These are phyloP conservation scores for Blastomyces parvus DNA, from an alignment of 2,329 filamentous ascomycete species.

Conservation along the genomic window DNA sequence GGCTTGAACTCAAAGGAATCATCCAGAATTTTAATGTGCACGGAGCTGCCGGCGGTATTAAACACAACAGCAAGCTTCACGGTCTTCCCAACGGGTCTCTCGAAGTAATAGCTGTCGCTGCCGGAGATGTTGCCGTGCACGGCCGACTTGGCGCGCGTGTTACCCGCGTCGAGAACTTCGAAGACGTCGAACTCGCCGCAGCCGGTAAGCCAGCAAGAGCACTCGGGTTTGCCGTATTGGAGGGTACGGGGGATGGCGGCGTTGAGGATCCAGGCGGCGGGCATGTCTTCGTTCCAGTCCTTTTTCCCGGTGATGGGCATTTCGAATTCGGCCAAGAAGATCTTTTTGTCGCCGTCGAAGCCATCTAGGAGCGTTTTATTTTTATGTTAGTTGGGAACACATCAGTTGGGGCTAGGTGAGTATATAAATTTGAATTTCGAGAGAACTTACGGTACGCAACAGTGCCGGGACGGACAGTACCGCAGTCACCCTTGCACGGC, in stretches of 20 bases:
- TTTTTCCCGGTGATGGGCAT: constrained; percentile 55
- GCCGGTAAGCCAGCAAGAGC: constrained; percentile 61
- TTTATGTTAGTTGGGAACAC: neutral
- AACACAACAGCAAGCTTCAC: constrained; percentile 60
- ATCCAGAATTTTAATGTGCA: constrained; percentile 49
- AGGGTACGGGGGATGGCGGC: constrained; percentile 59
- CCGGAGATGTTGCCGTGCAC: constrained; percentile 51
- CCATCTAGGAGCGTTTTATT: constrained; percentile 39
- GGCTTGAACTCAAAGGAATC: constrained; percentile 21
- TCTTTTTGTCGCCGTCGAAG: constrained; percentile 59
- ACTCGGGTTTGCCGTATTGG: constrained; percentile 55
- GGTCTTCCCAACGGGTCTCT: constrained; percentile 49
- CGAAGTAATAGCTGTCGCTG: constrained; percentile 63
- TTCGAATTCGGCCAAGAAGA: constrained; percentile 63
- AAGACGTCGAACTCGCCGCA: constrained; percentile 71
- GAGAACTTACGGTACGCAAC: constrained; percentile 42
- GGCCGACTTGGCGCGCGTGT: constrained; percentile 59
- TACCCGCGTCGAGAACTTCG: constrained; percentile 58
- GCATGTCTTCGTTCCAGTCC: constrained; percentile 54
- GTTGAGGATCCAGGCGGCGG: constrained; percentile 68
- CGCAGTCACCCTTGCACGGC: constrained; percentile 42
- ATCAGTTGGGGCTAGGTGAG: neutral
- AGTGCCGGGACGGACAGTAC: constrained; percentile 40
- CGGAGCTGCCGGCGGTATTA: constrained; percentile 41
- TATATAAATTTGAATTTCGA: neutral